Conservation (phyloP, 148 eudicot genomes). For the Rhododendron williamsianum region DNA sequence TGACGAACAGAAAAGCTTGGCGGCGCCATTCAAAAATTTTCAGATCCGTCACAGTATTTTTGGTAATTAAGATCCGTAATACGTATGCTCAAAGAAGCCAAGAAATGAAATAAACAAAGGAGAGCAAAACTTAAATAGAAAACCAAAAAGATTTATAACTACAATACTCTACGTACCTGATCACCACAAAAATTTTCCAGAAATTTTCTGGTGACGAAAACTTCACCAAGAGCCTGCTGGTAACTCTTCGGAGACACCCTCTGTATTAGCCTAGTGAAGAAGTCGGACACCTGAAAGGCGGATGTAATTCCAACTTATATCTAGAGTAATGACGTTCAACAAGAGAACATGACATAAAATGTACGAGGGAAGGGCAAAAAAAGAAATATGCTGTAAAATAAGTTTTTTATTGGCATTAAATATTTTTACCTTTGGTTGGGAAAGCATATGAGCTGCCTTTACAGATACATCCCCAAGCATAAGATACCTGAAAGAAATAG, state of each 20-base stretch:
- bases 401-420: neutral
- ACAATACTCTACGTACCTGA: conserved; percentile 46
- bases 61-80: neutral
- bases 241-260: conserved; percentile 97
- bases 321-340: neutral
- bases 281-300: conserved; percentile 57
- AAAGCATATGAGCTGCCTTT: conserved; percentile 84
- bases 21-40: neutral
- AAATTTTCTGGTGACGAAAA: conserved; percentile 78
- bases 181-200: conserved; percentile 91
- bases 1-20: neutral
- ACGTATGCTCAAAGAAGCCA: neutral
- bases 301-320: neutral
- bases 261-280: conserved; percentile 81
- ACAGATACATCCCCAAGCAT: conserved; percentile 77
- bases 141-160: neutral
- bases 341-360: neutral
- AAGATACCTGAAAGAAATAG: conserved; percentile 60
- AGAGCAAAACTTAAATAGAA: neutral
- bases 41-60: neutral
- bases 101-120: neutral
- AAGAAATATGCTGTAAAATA: neutral
- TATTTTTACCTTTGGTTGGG: conserved; percentile 66
- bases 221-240: conserved; percentile 85
- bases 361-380: neutral